A percentile compares a stretch with the other conserved stretches of the same genome.
Evolutionary conservation across 2,329 filamentous ascomycete genomes (phyloP).

Genomic region (Xenosphaeropsis pyriputrescens): DNA sequence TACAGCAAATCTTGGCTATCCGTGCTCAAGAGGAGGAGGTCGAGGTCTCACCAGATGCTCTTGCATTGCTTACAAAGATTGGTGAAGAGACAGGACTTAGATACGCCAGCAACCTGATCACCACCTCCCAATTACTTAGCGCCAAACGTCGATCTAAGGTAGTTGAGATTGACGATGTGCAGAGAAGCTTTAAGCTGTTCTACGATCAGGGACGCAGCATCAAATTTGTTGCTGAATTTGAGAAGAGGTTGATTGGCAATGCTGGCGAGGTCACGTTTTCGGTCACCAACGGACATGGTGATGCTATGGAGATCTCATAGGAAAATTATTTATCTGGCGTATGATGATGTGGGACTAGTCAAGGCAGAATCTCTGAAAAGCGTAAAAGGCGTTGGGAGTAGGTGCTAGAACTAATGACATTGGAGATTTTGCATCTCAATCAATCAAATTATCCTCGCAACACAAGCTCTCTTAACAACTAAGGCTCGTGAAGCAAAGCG

Average conservation of each 20-base stretch:
- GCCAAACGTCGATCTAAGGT: slow-evolving; percentile 77
- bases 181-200: slow-evolving; percentile 87
- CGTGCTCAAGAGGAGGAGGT: slow-evolving; percentile 93
- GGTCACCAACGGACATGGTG: slow-evolving; percentile 38
- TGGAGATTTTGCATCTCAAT: no score
- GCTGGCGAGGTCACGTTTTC: slow-evolving; percentile 65
- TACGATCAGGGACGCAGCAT: slow-evolving; percentile 81
- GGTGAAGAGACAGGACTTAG: slow-evolving; percentile 81
- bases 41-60: slow-evolving; percentile 75
- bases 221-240: slow-evolving; percentile 78
- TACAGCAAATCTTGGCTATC: slow-evolving; percentile 84
- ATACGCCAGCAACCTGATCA: slow-evolving; percentile 97
- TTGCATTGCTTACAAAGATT: slow-evolving; percentile 90
- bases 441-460: no score
- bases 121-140: slow-evolving; percentile 75
- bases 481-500: no score
- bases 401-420: no score
- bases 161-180: slow-evolving; percentile 75
- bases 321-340: no score
- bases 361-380: no score
- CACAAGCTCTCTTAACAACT: no score
- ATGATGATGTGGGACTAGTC: no score
- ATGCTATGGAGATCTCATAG: slow-evolving; percentile 45
- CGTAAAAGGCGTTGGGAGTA: no score
- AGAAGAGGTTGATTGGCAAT: slow-evolving; percentile 86